A percentile compares a stretch with the other conserved stretches of the same genome.
These are phyloP conservation scores for Mangifera indica DNA, from an alignment of 345 rosid species.

Conservation along the genomic window DNA sequence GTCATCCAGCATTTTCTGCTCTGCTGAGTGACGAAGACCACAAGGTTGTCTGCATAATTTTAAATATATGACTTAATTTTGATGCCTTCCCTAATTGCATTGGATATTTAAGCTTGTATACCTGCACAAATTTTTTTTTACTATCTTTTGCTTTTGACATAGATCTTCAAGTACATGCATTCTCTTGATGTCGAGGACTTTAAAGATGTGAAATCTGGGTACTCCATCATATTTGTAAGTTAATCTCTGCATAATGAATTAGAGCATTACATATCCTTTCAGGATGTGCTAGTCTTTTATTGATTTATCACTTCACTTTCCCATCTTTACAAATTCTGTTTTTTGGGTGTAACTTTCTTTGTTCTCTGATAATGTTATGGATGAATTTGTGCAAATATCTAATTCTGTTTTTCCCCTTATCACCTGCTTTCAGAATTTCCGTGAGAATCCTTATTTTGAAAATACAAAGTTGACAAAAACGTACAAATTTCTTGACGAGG, in stretches of 20 bases:
- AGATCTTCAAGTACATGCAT: conserved; percentile 36
- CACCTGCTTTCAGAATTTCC: conserved; percentile 27
- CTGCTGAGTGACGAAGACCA: conserved; percentile 40
- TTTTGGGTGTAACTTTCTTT: background rate
- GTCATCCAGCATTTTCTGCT: conserved; percentile 37
- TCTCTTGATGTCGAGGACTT: conserved; percentile 45
- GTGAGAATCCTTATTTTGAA: conserved; percentile 37
- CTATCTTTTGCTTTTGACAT: background rate
- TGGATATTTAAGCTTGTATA: background rate
- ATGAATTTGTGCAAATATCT: background rate
- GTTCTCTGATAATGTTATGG: background rate
- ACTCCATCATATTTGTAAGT: conserved; percentile 40
- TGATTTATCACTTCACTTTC: background rate
- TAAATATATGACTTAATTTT: background rate
- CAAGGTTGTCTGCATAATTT: conserved; percentile 22
- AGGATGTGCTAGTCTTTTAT: background rate
- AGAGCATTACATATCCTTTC: background rate
- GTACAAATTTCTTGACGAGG: conserved; percentile 35
- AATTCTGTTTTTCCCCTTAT: background rate
- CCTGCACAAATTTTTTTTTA: background rate
- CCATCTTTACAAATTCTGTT: background rate
- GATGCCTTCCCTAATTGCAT: background rate
- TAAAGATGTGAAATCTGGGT: conserved; percentile 44
- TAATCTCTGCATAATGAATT: background rate
- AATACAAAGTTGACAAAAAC: conserved; percentile 37